Percentiles rank a stretch among this genome's conserved stretches.
phyloP scores from a whole-genome alignment of 371 early-diverging fungal genomes.

The Caulochytrium protostelioides region DNA sequence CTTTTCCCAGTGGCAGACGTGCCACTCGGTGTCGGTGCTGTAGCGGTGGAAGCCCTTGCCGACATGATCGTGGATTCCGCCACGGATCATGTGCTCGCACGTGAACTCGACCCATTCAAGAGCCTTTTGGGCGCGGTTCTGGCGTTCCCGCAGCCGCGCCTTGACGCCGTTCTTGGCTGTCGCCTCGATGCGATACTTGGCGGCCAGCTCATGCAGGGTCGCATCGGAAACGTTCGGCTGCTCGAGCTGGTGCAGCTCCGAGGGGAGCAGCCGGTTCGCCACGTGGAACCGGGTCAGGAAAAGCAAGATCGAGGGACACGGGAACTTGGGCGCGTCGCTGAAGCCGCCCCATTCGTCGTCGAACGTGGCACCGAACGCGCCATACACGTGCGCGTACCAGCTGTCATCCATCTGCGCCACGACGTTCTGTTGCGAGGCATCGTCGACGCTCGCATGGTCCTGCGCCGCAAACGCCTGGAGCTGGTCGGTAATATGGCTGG shows the following conservation, averaged over 20 bases:
- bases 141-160: neutral
- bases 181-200: too few relatives aligned
- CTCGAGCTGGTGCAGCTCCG: too few relatives aligned
- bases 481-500: constrained; percentile 17
- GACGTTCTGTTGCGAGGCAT: too few relatives aligned
- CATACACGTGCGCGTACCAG: too few relatives aligned
- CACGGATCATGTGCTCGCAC: constrained; percentile 9
- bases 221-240: too few relatives aligned
- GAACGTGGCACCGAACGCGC: constrained; percentile 18
- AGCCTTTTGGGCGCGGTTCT: constrained; percentile 13
- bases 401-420: too few relatives aligned
- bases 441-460: too few relatives aligned
- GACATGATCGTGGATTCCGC: constrained; percentile 46
- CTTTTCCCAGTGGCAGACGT: constrained; percentile 40
- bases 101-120: constrained; percentile 36
- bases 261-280: neutral
- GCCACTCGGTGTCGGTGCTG: constrained; percentile 16
- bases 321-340: constrained; percentile 39
- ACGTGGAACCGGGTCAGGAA: constrained; percentile 31
- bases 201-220: too few relatives aligned
- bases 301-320: constrained; percentile 32
- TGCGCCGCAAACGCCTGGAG: too few relatives aligned
- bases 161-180: neutral
- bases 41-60: constrained; percentile 39
- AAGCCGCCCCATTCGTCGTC: constrained; percentile 36